phyloP scores from a whole-genome alignment of 192 early-diverging fungal genomes.

The Coemansia sp. region DNA sequence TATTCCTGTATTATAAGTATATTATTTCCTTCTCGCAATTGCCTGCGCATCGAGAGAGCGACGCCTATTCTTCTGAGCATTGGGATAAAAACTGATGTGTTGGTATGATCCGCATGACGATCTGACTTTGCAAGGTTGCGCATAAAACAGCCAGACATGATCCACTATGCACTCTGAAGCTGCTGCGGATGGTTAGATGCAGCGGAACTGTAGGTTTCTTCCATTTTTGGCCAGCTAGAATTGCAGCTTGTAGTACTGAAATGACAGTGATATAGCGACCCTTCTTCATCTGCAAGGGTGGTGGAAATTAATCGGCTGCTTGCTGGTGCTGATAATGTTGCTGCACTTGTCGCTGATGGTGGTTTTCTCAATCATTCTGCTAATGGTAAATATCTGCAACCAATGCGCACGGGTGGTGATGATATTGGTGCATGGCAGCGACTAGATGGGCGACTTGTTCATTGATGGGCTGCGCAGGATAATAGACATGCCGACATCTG shows the following conservation, averaged over 20 bases:
- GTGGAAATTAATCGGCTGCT: conserved; percentile 26
- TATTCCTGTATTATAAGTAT: neutral
- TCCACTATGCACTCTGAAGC: conserved; percentile 4
- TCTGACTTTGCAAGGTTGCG: conserved; percentile 26
- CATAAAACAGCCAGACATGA: conserved; percentile 18
- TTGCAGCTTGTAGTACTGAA: conserved; percentile 39
- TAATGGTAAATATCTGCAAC: conserved; percentile 38
- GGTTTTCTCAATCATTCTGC: conserved; percentile 28
- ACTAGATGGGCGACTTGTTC: conserved; percentile 23
- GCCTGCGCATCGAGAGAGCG: conserved; percentile 18
- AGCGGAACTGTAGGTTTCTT: neutral
- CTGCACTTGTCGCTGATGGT: conserved; percentile 35
- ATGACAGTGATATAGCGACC: conserved; percentile 39
- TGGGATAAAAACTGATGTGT: conserved; percentile 29
- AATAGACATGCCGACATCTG: conserved; percentile 43
- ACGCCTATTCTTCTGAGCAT: neutral
- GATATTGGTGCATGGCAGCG: conserved; percentile 10
- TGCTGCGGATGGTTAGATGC: neutral
- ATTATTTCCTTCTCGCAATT: neutral
- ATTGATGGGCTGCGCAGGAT: conserved; percentile 46
- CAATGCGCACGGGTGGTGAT: conserved; percentile 42
- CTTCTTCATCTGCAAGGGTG: conserved; percentile 9
- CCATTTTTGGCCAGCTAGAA: conserved; percentile 13
- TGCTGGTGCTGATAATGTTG: conserved; percentile 38
- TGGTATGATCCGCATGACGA: conserved; percentile 17